Percentiles rank a stretch among this genome's conserved stretches.
Conservation (phyloP, 2,329 filamentous ascomycete genomes). For the Trichoderma hamatum region DNA sequence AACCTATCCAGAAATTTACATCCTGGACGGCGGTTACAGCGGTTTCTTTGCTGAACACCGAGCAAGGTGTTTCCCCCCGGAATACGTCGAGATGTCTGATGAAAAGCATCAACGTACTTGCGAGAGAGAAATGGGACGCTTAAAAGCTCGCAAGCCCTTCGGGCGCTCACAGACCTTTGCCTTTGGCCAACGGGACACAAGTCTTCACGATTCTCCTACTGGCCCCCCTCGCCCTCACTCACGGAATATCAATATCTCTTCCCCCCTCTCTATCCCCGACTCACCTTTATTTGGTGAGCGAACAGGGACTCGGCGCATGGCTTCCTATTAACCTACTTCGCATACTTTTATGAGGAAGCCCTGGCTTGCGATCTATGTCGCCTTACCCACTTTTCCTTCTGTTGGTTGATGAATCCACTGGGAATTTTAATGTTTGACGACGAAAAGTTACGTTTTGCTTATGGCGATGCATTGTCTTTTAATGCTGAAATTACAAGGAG, state of each 20-base stretch:
- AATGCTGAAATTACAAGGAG: background rate
- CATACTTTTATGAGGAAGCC: background rate
- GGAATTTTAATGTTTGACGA: background rate
- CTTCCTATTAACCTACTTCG: constrained; percentile 56
- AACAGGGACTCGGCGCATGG: constrained; percentile 62
- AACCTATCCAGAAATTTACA: constrained; percentile 96
- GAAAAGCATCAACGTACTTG: constrained; percentile 91
- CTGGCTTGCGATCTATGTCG: background rate
- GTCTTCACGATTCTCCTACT: constrained; percentile 63
- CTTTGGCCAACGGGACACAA: constrained; percentile 74
- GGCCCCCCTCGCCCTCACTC: constrained; percentile 50
- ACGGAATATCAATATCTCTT: constrained; percentile 41
- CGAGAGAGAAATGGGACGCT: constrained; percentile 90
- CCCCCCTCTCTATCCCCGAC: constrained; percentile 47
- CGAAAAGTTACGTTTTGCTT: constrained; percentile 16
- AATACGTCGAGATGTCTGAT: constrained; percentile 95
- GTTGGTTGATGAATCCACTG: background rate
- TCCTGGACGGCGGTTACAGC: constrained; percentile 94
- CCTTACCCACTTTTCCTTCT: background rate
- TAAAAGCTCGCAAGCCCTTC: constrained; percentile 86
- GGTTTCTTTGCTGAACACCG: constrained; percentile 83
- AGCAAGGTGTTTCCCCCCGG: constrained; percentile 84
- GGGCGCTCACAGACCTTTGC: constrained; percentile 91
- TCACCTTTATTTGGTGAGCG: constrained; percentile 49
- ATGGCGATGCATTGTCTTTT: constrained; percentile 9